Conservation (phyloP, 495 filamentous ascomycete genomes). For the Penicillium odoratum region DNA sequence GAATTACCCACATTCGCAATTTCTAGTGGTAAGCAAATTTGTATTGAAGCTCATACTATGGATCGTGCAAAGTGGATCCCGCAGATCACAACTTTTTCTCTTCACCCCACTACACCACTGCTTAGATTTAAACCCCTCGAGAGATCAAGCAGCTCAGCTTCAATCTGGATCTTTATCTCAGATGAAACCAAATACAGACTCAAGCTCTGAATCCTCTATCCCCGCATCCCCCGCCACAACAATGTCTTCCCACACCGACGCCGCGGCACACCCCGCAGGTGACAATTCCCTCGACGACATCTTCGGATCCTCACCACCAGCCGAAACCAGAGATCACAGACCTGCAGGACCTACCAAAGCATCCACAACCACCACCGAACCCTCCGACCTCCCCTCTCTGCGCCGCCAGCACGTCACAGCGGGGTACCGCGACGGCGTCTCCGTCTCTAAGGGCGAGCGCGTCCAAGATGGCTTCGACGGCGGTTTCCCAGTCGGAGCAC, state of each 20-base stretch:
- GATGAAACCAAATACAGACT: slow-evolving; percentile 7
- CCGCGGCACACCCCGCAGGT: slow-evolving; percentile 16
- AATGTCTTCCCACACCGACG: slow-evolving; percentile 25
- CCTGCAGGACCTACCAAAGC: background rate
- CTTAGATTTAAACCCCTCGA: background rate
- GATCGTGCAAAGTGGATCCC: background rate
- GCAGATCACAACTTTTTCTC: slow-evolving; percentile 10
- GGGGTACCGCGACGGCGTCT: slow-evolving; percentile 90
- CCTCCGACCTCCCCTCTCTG: slow-evolving; percentile 73
- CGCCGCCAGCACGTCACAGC: slow-evolving; percentile 72
- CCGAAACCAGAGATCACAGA: slow-evolving; percentile 4
- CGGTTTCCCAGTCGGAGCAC: slow-evolving; percentile 77
- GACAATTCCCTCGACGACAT: slow-evolving; percentile 49
- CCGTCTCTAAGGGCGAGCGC: slow-evolving; percentile 63
- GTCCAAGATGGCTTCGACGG: slow-evolving; percentile 88
- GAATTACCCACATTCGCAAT: no score
- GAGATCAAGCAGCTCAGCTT: background rate
- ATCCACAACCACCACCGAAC: slow-evolving; percentile 31
- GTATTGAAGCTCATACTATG: no score
- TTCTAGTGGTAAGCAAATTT: no score
- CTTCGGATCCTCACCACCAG: slow-evolving; percentile 47
- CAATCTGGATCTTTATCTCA: background rate
- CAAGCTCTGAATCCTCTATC: slow-evolving; percentile 1
- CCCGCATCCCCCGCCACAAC: slow-evolving; percentile 25
- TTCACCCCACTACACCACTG: background rate